These are phyloP conservation scores for Pulicaria dysenterica DNA, from an alignment of 129 eudicot genomes.

Conservation along the genomic window DNA sequence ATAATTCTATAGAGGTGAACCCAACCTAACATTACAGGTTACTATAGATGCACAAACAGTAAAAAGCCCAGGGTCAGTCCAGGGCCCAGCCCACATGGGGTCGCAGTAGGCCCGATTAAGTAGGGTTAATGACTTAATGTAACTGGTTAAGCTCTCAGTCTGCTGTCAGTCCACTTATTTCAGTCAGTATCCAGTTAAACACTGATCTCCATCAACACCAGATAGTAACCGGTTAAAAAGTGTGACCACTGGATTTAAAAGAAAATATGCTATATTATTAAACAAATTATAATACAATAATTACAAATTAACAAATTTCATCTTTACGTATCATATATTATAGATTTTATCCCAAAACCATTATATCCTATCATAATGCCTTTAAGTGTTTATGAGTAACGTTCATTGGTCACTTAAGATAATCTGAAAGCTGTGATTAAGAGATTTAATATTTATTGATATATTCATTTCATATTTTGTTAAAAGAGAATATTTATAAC, in stretches of 20 bases:
- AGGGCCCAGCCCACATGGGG: background rate
- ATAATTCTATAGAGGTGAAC: background rate
- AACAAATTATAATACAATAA: background rate
- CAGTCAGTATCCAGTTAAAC: background rate
- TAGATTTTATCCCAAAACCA: conserved; percentile 5
- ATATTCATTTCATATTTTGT: background rate
- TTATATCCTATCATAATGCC: background rate
- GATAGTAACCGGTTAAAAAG: background rate
- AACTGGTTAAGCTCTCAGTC: background rate
- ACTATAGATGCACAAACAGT: background rate
- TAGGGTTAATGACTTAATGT: background rate
- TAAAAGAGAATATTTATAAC: conserved; percentile 4
- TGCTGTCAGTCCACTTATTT: background rate
- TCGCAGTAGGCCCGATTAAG: background rate
- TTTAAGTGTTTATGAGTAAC: no score
- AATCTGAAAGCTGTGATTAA: no score
- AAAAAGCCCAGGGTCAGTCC: no score
- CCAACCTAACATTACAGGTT: background rate
- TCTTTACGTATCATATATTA: conserved; percentile 3
- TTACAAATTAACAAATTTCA: background rate
- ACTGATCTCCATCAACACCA: background rate
- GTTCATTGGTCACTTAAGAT: no score
- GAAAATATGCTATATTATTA: background rate
- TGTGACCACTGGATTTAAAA: background rate
- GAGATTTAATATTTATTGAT: background rate